These are phyloP conservation scores for Debaryomyces fabryi DNA, from an alignment of 1,139 yeast species.

Conservation along the genomic window DNA sequence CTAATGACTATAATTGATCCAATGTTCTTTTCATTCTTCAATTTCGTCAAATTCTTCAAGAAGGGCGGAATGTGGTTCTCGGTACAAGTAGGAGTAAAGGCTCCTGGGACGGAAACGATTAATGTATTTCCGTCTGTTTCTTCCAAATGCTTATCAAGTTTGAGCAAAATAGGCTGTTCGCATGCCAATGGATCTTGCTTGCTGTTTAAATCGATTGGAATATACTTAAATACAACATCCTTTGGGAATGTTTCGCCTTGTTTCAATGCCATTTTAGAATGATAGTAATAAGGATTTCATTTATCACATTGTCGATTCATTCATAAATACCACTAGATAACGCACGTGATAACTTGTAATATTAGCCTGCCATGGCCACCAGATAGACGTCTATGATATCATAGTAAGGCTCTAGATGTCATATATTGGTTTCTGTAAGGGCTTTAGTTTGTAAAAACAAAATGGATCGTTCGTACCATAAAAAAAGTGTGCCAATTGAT, in stretches of 20 bases:
- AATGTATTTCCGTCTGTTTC: constrained; percentile 51
- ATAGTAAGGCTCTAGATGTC: not conserved
- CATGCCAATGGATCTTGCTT: constrained; percentile 53
- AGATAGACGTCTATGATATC: not conserved
- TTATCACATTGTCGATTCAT: not conserved
- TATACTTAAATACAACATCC: constrained; percentile 54
- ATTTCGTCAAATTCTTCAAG: constrained; percentile 51
- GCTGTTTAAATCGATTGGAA: constrained; percentile 48
- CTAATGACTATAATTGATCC: constrained; percentile 69
- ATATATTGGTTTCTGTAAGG: not conserved
- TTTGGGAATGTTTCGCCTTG: constrained; percentile 50
- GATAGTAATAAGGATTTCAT: not conserved
- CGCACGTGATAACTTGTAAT: constrained; percentile 1
- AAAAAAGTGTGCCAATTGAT: not conserved
- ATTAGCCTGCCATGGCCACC: not conserved
- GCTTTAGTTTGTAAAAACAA: not conserved
- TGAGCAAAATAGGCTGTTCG: constrained; percentile 36
- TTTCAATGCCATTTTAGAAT: constrained; percentile 13
- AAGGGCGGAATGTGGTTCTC: constrained; percentile 80
- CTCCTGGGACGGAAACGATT: constrained; percentile 85
- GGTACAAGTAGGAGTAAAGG: constrained; percentile 90
- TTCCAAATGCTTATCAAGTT: constrained; percentile 23
- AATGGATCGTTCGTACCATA: not conserved
- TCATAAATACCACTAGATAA: not conserved
- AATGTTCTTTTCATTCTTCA: constrained; percentile 59